These are phyloP conservation scores for Stenocarpella maydis DNA, from an alignment of 2,329 filamentous ascomycete genomes.

Conservation along the genomic window DNA sequence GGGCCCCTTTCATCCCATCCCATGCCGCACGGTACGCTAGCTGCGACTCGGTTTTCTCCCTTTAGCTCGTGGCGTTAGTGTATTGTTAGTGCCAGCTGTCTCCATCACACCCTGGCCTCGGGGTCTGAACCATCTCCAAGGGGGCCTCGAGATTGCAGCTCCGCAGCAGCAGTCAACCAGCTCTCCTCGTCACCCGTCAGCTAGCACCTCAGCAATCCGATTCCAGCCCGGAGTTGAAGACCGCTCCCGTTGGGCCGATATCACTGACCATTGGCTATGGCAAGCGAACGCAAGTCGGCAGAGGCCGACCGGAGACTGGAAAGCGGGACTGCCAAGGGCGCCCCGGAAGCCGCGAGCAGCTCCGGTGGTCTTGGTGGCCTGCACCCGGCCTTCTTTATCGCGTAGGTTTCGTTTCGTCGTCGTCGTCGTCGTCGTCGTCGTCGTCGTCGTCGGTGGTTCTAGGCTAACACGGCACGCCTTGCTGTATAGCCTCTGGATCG, in stretches of 20 bases:
- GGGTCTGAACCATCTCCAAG: background rate
- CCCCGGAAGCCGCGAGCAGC: conserved; percentile 23
- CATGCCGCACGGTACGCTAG: background rate
- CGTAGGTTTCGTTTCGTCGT: conserved; percentile 51
- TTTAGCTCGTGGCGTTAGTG: conserved; percentile 3
- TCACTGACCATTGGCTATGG: conserved; percentile 20
- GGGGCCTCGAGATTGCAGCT: background rate
- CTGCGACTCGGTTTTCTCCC: background rate
- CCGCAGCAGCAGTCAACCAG: background rate
- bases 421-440: background rate
- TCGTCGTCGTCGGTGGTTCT: background rate
- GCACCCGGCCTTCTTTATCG: conserved; percentile 82
- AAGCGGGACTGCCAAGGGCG: conserved; percentile 27
- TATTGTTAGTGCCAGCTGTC: conserved; percentile 22
- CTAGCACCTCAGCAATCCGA: background rate
- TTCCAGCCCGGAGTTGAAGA: background rate
- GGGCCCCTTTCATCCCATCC: conserved; percentile 11
- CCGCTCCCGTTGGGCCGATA: background rate
- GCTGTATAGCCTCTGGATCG: conserved; percentile 78
- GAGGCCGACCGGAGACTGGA: conserved; percentile 35
- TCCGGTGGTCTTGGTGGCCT: conserved; percentile 45
- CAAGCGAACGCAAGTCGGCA: conserved; percentile 34
- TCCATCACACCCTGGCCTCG: background rate
- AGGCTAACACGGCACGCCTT: background rate
- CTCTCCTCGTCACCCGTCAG: background rate